Evolutionary conservation across 768 basidiomycete species (phyloP).

Genomic region (Naganishia onofrii): DNA sequence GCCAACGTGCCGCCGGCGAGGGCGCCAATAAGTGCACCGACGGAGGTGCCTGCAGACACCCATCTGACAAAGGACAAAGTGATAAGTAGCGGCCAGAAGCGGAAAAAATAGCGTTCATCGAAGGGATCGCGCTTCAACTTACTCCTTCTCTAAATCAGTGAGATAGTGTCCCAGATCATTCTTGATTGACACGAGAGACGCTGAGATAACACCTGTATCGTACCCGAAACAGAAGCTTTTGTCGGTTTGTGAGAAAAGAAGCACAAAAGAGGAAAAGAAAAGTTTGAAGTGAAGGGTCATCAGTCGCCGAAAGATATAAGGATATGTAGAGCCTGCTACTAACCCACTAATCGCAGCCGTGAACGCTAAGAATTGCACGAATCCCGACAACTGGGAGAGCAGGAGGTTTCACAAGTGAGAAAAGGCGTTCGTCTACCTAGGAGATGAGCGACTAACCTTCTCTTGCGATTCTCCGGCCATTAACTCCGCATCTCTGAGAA

Average conservation of each 20-base stretch:
- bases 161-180: slow-evolving; percentile 40
- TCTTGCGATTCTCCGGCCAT: slow-evolving; percentile 37
- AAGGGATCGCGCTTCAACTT: neutral
- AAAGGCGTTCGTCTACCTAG: neutral
- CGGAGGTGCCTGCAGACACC: slow-evolving; percentile 39
- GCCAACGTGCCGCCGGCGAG: slow-evolving; percentile 35
- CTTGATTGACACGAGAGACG: slow-evolving; percentile 37
- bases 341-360: slow-evolving; percentile 38
- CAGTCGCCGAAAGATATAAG: too few relatives aligned
- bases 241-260: too few relatives aligned
- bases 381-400: slow-evolving; percentile 31
- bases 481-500: slow-evolving; percentile 33
- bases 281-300: too few relatives aligned
- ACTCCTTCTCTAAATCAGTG: slow-evolving; percentile 37
- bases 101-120: neutral
- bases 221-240: slow-evolving; percentile 45
- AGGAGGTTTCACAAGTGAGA: neutral
- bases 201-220: slow-evolving; percentile 43
- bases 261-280: too few relatives aligned
- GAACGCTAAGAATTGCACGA: slow-evolving; percentile 32
- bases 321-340: too few relatives aligned
- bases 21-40: slow-evolving; percentile 39
- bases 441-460: slow-evolving; percentile 29
- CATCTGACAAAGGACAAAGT: slow-evolving; percentile 9
- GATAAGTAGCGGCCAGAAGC: neutral